Conservation (phyloP, 2,329 filamentous ascomycete species). For the Sphaerulina musiva region DNA sequence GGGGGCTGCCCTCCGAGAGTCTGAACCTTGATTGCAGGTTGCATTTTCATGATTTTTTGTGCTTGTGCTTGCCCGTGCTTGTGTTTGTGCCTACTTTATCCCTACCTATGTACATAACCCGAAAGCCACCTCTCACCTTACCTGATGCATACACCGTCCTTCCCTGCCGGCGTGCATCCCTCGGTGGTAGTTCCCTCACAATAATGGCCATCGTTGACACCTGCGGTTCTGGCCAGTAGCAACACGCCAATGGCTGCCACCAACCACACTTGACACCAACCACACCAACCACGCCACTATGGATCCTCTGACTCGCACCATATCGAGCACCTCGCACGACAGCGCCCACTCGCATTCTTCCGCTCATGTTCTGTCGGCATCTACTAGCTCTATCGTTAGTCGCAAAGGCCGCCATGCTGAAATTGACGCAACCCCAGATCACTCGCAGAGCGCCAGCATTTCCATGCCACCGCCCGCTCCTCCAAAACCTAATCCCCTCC, state of each 20-base stretch:
- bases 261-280: neutral
- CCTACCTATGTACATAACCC: too few species aligned
- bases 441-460: slow-evolving; percentile 55
- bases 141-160: neutral
- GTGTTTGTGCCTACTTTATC: too few species aligned
- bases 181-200: neutral
- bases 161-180: slow-evolving; percentile 1
- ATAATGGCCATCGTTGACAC: neutral
- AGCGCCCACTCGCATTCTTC: slow-evolving; percentile 26
- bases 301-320: slow-evolving; percentile 23
- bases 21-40: too few species aligned
- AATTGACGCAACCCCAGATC: slow-evolving; percentile 52
- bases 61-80: too few species aligned
- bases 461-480: slow-evolving; percentile 54
- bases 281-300: slow-evolving; percentile 5
- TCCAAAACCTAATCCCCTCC: slow-evolving; percentile 24
- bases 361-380: slow-evolving; percentile 44
- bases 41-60: too few species aligned
- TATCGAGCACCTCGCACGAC: slow-evolving; percentile 25
- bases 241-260: slow-evolving; percentile 7
- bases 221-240: neutral
- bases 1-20: neutral
- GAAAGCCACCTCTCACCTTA: too few species aligned
- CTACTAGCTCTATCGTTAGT: slow-evolving; percentile 14
- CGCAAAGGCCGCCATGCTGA: slow-evolving; percentile 56